These are phyloP conservation scores for Mortierella alpina DNA, from an alignment of 192 early-diverging fungal species.

Conservation along the genomic window DNA sequence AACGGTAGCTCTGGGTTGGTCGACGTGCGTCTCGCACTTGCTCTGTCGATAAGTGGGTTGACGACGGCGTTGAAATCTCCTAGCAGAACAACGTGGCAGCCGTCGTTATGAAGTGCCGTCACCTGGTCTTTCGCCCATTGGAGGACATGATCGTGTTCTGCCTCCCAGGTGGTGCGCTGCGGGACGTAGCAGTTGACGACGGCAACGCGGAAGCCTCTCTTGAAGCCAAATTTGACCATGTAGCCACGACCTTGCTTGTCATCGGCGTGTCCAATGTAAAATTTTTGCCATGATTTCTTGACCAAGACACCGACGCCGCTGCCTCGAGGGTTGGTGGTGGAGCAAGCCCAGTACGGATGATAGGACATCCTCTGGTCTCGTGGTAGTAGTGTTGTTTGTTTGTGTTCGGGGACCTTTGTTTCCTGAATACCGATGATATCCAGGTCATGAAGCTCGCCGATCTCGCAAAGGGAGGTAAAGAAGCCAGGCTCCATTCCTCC, in stretches of 20 bases:
- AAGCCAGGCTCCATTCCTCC: no score
- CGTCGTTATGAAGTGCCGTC: background rate
- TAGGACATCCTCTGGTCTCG: no score
- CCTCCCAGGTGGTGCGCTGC: background rate
- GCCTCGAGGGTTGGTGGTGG: no score
- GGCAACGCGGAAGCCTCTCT: background rate
- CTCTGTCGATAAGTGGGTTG: constrained; percentile 17
- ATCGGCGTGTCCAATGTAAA: background rate
- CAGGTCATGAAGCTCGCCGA: no score
- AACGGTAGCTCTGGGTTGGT: constrained; percentile 6
- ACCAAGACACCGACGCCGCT: no score
- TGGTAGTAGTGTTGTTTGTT: no score
- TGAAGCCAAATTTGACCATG: constrained; percentile 4
- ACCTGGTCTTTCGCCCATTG: constrained; percentile 2
- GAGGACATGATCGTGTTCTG: background rate
- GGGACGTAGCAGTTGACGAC: constrained; percentile 24
- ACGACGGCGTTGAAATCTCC: constrained; percentile 26
- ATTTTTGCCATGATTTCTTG: background rate
- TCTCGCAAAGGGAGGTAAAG: no score
- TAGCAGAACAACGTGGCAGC: background rate
- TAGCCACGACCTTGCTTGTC: constrained; percentile 4
- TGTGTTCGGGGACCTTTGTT: no score
- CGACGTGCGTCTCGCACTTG: background rate
- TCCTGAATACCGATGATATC: no score
- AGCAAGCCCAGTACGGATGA: no score